phyloP scores from a whole-genome alignment of 1,139 yeast genomes.

The Candida pseudoviswanathii region DNA sequence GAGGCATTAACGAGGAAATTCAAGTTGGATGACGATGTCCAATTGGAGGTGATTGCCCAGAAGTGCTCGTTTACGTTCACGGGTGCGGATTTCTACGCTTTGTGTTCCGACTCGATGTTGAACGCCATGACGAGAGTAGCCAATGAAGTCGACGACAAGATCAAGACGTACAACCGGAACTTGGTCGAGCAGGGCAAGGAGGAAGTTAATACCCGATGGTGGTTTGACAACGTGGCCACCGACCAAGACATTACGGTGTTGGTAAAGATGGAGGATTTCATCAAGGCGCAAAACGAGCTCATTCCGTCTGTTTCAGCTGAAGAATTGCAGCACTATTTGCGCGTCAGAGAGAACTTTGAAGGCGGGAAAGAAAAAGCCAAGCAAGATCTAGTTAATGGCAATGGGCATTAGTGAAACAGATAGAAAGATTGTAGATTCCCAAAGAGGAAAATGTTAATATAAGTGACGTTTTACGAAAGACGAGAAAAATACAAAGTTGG shows the following conservation, averaged over 20 bases:
- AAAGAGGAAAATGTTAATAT: too few species aligned
- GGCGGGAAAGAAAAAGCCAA: slow-evolving; percentile 44
- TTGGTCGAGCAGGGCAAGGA: slow-evolving; percentile 29
- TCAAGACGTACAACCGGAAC: slow-evolving; percentile 51
- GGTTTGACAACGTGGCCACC: slow-evolving; percentile 86
- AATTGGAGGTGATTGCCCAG: slow-evolving; percentile 61
- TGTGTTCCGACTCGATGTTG: slow-evolving; percentile 92
- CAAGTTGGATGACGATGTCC: slow-evolving; percentile 59
- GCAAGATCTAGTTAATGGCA: slow-evolving; percentile 10
- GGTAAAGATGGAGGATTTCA: slow-evolving; percentile 74
- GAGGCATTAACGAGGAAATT: slow-evolving; percentile 90
- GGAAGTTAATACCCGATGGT: slow-evolving; percentile 70
- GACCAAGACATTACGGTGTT: slow-evolving; percentile 66
- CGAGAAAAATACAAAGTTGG: too few species aligned
- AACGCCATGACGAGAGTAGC: slow-evolving; percentile 95
- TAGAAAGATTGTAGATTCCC: not conserved
- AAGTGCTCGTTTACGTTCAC: slow-evolving; percentile 87
- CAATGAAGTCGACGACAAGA: slow-evolving; percentile 66
- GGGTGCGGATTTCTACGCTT: slow-evolving; percentile 96
- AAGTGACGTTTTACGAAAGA: too few species aligned
- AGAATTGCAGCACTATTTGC: slow-evolving; percentile 78
- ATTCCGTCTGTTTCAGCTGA: slow-evolving; percentile 87
- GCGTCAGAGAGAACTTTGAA: slow-evolving; percentile 80
- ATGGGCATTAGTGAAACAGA: slow-evolving; percentile 6
- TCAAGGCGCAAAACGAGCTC: slow-evolving; percentile 69